Evolutionary conservation across 2,329 filamentous ascomycete species (phyloP).

Genomic region (Ceratocystis alfenasii): DNA sequence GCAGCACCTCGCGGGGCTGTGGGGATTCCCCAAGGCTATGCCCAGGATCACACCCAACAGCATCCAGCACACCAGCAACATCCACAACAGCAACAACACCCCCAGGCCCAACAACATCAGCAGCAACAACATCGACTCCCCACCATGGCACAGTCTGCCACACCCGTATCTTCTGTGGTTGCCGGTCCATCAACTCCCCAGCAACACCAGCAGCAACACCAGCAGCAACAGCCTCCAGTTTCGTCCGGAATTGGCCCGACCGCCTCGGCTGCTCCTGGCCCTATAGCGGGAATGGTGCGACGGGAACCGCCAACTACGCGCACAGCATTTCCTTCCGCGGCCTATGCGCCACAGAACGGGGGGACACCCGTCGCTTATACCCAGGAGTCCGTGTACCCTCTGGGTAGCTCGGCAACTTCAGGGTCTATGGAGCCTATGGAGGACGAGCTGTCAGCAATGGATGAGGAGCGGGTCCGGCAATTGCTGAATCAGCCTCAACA

Average conservation of each 20-base stretch:
- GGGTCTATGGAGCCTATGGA: conserved; percentile 19
- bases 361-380: background rate
- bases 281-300: conserved; percentile 1
- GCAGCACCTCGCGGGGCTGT: background rate
- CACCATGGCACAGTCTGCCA: conserved; percentile 6
- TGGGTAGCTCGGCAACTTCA: conserved; percentile 6
- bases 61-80: conserved; percentile 15
- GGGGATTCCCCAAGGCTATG: conserved; percentile 8
- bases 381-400: conserved; percentile 11
- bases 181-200: conserved; percentile 4
- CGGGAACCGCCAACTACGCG: conserved; percentile 5
- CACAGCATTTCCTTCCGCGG: background rate
- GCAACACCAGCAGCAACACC: background rate
- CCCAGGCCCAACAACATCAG: conserved; percentile 8
- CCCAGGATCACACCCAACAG: conserved; percentile 12
- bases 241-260: conserved; percentile 7
- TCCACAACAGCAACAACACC: conserved; percentile 17
- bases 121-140: conserved; percentile 18
- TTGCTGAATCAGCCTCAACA: conserved; percentile 20
- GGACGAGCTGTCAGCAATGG: conserved; percentile 16
- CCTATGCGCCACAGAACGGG: conserved; percentile 10
- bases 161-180: conserved; percentile 15
- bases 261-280: conserved; percentile 1
- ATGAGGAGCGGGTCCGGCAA: conserved; percentile 18
- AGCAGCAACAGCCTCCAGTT: conserved; percentile 10